Percentiles rank a stretch among this genome's conserved stretches.
These are phyloP conservation scores for Gremmenia infestans DNA, from an alignment of 2,329 filamentous ascomycete species.

Conservation along the genomic window DNA sequence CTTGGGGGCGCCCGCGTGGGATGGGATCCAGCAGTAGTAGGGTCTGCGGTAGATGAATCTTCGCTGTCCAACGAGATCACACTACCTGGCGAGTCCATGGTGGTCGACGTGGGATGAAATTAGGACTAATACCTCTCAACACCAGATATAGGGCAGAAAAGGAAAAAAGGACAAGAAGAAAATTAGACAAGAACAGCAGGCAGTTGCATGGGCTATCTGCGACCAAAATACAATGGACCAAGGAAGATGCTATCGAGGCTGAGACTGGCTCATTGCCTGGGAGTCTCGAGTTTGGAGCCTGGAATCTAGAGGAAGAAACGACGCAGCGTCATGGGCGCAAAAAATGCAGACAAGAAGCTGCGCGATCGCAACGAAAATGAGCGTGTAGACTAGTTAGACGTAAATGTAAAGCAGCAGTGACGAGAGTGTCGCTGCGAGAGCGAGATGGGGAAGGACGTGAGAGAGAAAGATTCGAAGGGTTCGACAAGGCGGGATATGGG, in stretches of 20 bases:
- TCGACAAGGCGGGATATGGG: conserved; percentile 4
- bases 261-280: conserved; percentile 14
- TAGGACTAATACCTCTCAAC: conserved; percentile 8
- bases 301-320: conserved; percentile 6
- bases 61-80: conserved; percentile 23
- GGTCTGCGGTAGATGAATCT: conserved; percentile 25
- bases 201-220: conserved; percentile 20
- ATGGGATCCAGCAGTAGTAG: conserved; percentile 20
- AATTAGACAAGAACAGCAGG: conserved; percentile 15
- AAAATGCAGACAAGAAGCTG: conserved; percentile 16
- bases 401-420: conserved; percentile 14
- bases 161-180: conserved; percentile 21
- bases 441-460: conserved; percentile 8
- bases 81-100: conserved; percentile 26
- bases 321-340: conserved; percentile 19
- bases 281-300: conserved; percentile 10
- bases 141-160: conserved; percentile 10
- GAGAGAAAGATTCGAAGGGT: conserved; percentile 5
- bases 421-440: conserved; percentile 12
- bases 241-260: conserved; percentile 13
- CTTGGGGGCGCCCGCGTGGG: conserved; percentile 12
- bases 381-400: background rate
- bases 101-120: conserved; percentile 1
- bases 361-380: conserved; percentile 18
- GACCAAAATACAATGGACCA: conserved; percentile 25